Percentiles rank a stretch among this genome's conserved stretches.
Conservation (phyloP, 148 eudicot genomes). For the Simmondsia chinensis region DNA sequence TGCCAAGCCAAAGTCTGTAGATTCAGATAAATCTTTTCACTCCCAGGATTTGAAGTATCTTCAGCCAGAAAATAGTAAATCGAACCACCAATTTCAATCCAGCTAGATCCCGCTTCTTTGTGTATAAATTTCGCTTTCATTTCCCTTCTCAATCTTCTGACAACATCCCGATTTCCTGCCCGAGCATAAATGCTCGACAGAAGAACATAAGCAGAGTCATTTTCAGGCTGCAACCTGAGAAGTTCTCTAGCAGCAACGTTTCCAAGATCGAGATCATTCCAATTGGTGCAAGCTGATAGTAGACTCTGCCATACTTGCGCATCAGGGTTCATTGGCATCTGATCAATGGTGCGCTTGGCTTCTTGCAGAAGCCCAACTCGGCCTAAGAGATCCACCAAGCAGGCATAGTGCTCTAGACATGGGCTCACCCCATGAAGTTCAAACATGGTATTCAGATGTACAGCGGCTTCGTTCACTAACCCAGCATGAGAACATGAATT, state of each 20-base stretch:
- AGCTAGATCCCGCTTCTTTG: slow-evolving; percentile 52
- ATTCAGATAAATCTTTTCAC: slow-evolving; percentile 17
- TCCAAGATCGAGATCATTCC: slow-evolving; percentile 30
- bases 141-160: slow-evolving; percentile 31
- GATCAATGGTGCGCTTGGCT: slow-evolving; percentile 36
- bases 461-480: slow-evolving; percentile 35
- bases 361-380: slow-evolving; percentile 43
- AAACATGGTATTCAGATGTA: slow-evolving; percentile 33
- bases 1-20: slow-evolving; percentile 24
- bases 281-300: slow-evolving; percentile 39
- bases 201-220: slow-evolving; percentile 52
- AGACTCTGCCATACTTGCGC: slow-evolving; percentile 59
- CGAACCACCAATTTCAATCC: slow-evolving; percentile 45
- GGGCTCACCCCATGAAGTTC: slow-evolving; percentile 36
- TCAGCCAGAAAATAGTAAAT: slow-evolving; percentile 29
- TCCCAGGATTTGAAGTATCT: slow-evolving; percentile 32
- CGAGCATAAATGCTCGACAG: slow-evolving; percentile 40
- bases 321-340: slow-evolving; percentile 46
- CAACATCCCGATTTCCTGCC: slow-evolving; percentile 35
- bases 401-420: slow-evolving; percentile 56
- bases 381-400: slow-evolving; percentile 43
- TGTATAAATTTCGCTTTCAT: slow-evolving; percentile 31
- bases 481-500: slow-evolving; percentile 52
- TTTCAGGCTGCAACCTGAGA: slow-evolving; percentile 42
- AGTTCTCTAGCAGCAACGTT: slow-evolving; percentile 41